phyloP scores from a whole-genome alignment of 2,329 filamentous ascomycete species.

The Arthrocladium fulminans region DNA sequence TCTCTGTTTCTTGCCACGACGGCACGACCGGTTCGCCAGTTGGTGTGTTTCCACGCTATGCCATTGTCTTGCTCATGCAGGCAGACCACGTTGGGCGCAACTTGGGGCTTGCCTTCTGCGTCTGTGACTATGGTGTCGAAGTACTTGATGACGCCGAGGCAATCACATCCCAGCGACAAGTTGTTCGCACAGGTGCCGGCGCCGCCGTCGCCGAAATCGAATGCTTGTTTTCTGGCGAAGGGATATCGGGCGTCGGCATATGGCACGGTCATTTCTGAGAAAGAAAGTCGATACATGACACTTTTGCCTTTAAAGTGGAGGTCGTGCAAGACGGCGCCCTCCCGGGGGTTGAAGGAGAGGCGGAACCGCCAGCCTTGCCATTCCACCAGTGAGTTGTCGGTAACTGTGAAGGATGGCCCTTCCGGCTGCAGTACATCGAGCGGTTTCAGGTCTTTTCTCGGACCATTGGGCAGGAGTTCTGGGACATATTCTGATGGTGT shows the following conservation, averaged over 20 bases:
- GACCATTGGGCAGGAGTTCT: conserved; percentile 40
- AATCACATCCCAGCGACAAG: conserved; percentile 58
- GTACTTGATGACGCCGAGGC: conserved; percentile 59
- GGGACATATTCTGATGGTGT: conserved; percentile 43
- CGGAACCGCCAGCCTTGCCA: conserved; percentile 65
- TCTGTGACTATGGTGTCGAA: conserved; percentile 50
- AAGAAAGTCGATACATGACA: conserved; percentile 57
- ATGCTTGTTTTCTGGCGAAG: conserved; percentile 61
- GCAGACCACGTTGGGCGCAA: conserved; percentile 54
- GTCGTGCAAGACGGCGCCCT: conserved; percentile 63
- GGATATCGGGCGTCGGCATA: conserved; percentile 59
- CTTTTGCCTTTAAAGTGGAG: conserved; percentile 57
- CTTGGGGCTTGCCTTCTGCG: conserved; percentile 43
- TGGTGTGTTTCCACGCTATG: conserved; percentile 63
- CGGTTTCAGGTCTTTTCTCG: conserved; percentile 53
- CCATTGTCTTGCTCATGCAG: conserved; percentile 62
- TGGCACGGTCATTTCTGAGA: conserved; percentile 62
- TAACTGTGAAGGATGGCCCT: conserved; percentile 56
- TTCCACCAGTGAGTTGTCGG: conserved; percentile 39
- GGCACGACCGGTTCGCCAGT: conserved; percentile 55
- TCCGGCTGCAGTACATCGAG: conserved; percentile 64
- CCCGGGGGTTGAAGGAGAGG: conserved; percentile 57
- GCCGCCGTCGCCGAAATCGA: conserved; percentile 63
- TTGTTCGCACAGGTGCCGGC: conserved; percentile 61
- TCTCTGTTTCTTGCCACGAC: conserved; percentile 54